Base-by-base conservation (phyloP, 2,329 filamentous ascomycete species). In the Byssochlamys sp. region DNA sequence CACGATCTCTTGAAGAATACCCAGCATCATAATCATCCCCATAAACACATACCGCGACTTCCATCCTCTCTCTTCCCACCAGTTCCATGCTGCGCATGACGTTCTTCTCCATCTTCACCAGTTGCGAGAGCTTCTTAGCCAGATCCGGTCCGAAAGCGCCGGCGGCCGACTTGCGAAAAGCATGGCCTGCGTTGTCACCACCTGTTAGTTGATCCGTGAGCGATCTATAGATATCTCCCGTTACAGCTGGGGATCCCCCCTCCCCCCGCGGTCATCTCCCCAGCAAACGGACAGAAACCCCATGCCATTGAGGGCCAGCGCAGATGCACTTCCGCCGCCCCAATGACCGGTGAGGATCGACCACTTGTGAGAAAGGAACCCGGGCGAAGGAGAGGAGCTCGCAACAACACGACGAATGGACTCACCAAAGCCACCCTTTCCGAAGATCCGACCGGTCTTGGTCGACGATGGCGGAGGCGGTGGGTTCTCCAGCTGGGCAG, bases 91-190 rank as follows among this genome's bases (percentile, higher is more conserved):
- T 96, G 75, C 94, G 90, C 94, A 99, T 99, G 58, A 96, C 90
- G 73, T 99, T 97, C 86, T 99, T 99, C 80, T 99, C 94, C 94
- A 99, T 99, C 84, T 99, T 99, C 62, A 99, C 94, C 55, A 99
- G 84, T 79, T 95, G 90, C 48, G 91, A 90, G 61, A 99, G 86
- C 83, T 99, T 99, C 84, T 96, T 96, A 59, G 94, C 88, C 59
- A 99, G 86, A 69, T 99, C 94, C 58, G 91, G 85, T 35, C 85
- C 85, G 68, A 80, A 81, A 59, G 78, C 77, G 45, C 79, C 79
- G 26, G 78, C 78, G 55, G 79, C 71, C 52, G 76, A 74, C 66
- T 79, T 80, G 59, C 78, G 76, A 67, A 81, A 80, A 49, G 80
- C 83, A 80, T 89, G 84, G 70, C 86, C 86, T 86, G 45, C 59